Evolutionary conservation across 2,329 filamentous ascomycete genomes (phyloP), one percentile per base, ranked within the genome.

Genomic region (Calonectria pseudoturangicola): DNA sequence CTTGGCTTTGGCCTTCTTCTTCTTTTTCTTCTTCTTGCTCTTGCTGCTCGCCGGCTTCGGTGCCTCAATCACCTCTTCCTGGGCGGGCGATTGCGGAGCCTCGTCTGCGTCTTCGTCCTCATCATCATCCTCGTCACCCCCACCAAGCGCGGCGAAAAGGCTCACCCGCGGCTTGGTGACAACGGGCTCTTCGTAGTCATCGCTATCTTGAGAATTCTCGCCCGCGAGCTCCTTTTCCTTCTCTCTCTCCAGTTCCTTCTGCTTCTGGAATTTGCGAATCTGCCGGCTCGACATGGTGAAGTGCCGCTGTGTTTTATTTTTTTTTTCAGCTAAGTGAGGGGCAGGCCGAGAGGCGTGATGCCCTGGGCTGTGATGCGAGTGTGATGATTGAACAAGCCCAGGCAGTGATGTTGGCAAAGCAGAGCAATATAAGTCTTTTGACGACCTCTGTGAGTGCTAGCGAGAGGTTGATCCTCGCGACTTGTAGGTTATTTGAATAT

Each of bases 141-240:
- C 87, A 7, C 83, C 88, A 0, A 92, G 83, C 1, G 89, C 89
- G 10, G 89, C 89, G 75, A 92, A 92, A 10, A 87, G 76, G 74
- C 86, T 89, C 13, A 82, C 77, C 39, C 86, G 86, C 13, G 86
- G 83, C 76, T 85, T 87, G 4, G 79, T 71, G 12, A 72, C 48
- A 9, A 81, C 74, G 3, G 83, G 82, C 79, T 16, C 76, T 78
- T 78, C n/a, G 30, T 70, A 77, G 2, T 82, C 82, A 18, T 85
- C 83, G 62, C 80, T 81, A 18, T 81, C 80, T 6, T 81, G 79
- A 0, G 78, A 68, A 15, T 80, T 74, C 9, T 75, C 66, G 4
- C 65, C 72, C 1, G 36, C 39, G 3, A 65, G 10, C 33, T 36
- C 33, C 33, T 36, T 39, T 10, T 75, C 67, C 9, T 77, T 79